phyloP scores from a whole-genome alignment of 768 basidiomycete genomes.

The Russula sp. region DNA sequence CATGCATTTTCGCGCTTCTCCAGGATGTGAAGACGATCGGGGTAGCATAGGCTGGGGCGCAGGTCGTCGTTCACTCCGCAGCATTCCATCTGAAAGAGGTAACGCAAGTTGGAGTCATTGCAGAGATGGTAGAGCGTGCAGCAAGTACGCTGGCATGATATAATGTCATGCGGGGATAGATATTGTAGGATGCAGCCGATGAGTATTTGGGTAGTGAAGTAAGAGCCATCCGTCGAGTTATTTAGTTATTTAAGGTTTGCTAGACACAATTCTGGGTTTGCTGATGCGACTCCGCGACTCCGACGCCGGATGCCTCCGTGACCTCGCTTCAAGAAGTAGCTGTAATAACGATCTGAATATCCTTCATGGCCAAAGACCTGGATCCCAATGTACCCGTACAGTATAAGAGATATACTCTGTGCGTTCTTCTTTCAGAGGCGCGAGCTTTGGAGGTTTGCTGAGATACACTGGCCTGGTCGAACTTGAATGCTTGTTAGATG shows the following conservation, averaged over 20 bases:
- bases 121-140: slow-evolving; percentile 9
- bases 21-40: slow-evolving; percentile 21
- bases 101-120: slow-evolving; percentile 14
- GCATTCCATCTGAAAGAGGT: slow-evolving; percentile 26
- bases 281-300: no score
- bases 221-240: slow-evolving; percentile 12
- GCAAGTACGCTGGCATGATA: slow-evolving; percentile 21
- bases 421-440: no score
- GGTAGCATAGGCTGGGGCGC: slow-evolving; percentile 1
- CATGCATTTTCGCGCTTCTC: slow-evolving; percentile 25
- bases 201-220: slow-evolving; percentile 20
- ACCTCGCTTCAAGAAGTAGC: no score
- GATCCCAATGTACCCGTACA: no score
- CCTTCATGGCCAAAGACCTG: background rate
- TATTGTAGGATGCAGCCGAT: slow-evolving; percentile 15
- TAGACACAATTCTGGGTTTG: no score
- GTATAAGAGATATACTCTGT: no score
- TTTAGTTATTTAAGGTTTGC: no score
- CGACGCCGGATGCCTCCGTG: no score
- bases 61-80: slow-evolving; percentile 21
- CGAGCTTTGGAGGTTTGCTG: no score
- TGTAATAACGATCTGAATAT: no score
- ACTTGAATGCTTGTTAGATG: no score
- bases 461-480: no score
- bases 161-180: slow-evolving; percentile 17